phyloP scores from a whole-genome alignment of 2,329 filamentous ascomycete genomes.

The Aspergillus hortae region DNA sequence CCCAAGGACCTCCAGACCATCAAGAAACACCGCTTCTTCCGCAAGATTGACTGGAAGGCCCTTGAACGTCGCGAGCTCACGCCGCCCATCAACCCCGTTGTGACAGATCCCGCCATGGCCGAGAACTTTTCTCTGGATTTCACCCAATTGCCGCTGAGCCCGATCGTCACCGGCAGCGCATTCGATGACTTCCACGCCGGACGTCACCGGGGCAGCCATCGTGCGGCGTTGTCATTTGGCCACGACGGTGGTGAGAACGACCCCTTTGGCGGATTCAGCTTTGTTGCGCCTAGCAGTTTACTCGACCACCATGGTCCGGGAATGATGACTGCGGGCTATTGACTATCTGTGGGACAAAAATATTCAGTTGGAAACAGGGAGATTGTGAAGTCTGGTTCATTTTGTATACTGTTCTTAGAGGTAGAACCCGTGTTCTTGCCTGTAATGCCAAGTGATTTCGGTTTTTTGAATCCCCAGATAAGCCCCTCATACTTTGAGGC shows the following conservation, averaged over 20 bases:
- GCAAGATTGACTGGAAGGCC: conserved; percentile 90
- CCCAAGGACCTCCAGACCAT: conserved; percentile 80
- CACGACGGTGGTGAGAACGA: conserved; percentile 30
- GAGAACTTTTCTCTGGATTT: conserved; percentile 97
- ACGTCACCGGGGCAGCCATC: conserved; percentile 13
- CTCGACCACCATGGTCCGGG: conserved; percentile 39
- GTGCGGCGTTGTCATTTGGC: conserved; percentile 15
- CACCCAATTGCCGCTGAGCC: conserved; percentile 78
- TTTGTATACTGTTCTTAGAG: no score
- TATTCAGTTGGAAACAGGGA: no score
- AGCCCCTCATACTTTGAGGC: no score
- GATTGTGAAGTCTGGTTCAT: no score
- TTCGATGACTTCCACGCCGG: conserved; percentile 26
- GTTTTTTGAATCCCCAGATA: no score
- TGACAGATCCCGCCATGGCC: conserved; percentile 91
- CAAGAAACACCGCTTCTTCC: conserved; percentile 94
- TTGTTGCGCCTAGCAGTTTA: conserved; percentile 46
- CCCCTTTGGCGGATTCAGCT: conserved; percentile 48
- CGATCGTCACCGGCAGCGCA: conserved; percentile 48
- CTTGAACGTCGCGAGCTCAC: conserved; percentile 77
- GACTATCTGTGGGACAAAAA: conserved; percentile 1
- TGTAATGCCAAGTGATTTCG: no score
- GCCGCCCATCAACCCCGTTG: conserved; percentile 86
- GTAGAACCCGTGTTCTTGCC: no score
- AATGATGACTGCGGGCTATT: conserved; percentile 24